Percentiles rank a stretch among this genome's conserved stretches.
These are phyloP conservation scores for Coffea canephora DNA, from an alignment of 257 asterid species.

Conservation along the genomic window DNA sequence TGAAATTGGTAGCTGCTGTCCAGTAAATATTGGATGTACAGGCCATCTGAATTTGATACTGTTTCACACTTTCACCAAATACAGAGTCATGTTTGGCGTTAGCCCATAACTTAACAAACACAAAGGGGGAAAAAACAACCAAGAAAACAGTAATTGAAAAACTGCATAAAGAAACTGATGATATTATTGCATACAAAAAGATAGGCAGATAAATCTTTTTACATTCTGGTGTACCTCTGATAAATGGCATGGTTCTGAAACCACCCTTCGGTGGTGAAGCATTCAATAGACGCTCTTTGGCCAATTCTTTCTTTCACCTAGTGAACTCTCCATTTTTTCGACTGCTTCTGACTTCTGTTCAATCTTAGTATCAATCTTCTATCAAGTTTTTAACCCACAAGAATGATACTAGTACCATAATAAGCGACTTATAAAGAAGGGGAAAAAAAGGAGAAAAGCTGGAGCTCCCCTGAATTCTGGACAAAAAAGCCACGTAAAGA, in stretches of 20 bases:
- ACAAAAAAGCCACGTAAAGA: no score
- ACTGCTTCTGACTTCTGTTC: not conserved
- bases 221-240: conserved; percentile 38
- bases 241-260: conserved; percentile 60
- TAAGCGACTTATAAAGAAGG: no score
- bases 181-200: no score
- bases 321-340: conserved; percentile 1
- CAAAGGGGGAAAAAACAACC: not conserved
- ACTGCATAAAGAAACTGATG: no score
- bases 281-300: conserved; percentile 2
- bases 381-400: not conserved
- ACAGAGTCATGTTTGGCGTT: conserved; percentile 55
- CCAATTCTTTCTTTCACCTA: conserved; percentile 12
- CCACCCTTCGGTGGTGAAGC: conserved; percentile 49
- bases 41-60: conserved; percentile 60
- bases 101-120: conserved; percentile 34
- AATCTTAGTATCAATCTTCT: no score
- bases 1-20: conserved; percentile 62
- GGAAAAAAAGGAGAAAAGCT: no score
- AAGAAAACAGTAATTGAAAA: not conserved
- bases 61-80: conserved; percentile 37
- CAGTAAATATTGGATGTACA: conserved; percentile 54
- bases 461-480: no score
- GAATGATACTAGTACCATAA: no score
- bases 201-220: no score